These are phyloP conservation scores for Pichia inconspicua DNA, from an alignment of 1,139 yeast genomes.

Conservation along the genomic window DNA sequence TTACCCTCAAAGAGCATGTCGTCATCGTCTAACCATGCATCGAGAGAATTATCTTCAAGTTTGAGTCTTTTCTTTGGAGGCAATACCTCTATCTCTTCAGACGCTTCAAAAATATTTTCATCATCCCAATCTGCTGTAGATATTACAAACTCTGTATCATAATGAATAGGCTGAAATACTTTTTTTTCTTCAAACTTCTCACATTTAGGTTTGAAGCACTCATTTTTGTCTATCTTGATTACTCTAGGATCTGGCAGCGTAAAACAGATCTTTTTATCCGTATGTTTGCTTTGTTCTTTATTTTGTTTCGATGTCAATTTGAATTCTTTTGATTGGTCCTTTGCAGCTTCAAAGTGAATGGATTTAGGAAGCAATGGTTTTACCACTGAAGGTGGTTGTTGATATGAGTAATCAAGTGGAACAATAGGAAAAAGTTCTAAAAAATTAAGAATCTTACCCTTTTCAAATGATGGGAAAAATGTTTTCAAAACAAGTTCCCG, in stretches of 20 bases:
- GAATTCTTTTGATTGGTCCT: constrained; percentile 32
- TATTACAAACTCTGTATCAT: constrained; percentile 53
- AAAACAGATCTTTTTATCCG: neutral
- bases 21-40: constrained; percentile 51
- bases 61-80: constrained; percentile 24
- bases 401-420: constrained; percentile 46
- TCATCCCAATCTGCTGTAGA: constrained; percentile 86
- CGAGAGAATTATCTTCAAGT: constrained; percentile 23
- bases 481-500: constrained; percentile 35
- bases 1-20: constrained; percentile 76
- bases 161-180: constrained; percentile 35
- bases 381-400: constrained; percentile 41
- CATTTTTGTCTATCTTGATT: constrained; percentile 15
- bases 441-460: constrained; percentile 52
- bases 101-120: constrained; percentile 48
- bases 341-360: constrained; percentile 37
- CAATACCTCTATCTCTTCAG: constrained; percentile 8
- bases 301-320: constrained; percentile 16
- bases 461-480: constrained; percentile 59
- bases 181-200: constrained; percentile 13
- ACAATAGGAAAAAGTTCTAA: constrained; percentile 60
- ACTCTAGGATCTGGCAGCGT: constrained; percentile 17
- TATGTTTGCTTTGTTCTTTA: constrained; percentile 12
- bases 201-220: constrained; percentile 9
- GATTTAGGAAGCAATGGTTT: constrained; percentile 60